A percentile compares a stretch with the other conserved stretches of the same genome.
phyloP scores from a whole-genome alignment of 192 early-diverging fungal genomes.

The Piromyces finnis region DNA sequence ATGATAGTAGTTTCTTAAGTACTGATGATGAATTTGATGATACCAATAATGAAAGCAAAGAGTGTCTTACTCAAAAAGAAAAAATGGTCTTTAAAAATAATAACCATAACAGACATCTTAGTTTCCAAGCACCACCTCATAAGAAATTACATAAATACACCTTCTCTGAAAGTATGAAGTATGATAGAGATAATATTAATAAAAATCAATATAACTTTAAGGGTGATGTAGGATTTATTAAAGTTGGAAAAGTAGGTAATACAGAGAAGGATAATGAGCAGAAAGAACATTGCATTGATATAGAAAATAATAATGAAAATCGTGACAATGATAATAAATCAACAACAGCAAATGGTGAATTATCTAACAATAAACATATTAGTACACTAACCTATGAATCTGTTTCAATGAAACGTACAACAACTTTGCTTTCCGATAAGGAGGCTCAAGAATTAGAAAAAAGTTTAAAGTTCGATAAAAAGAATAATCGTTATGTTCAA shows the following conservation, averaged over 20 bases:
- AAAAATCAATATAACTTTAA: not conserved
- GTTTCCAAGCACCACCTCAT: not conserved
- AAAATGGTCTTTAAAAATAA: too few species aligned
- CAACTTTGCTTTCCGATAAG: not conserved
- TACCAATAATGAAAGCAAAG: slow-evolving; percentile 4
- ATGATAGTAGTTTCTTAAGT: not conserved
- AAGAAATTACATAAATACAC: not conserved
- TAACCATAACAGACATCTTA: not conserved
- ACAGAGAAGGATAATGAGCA: too few species aligned
- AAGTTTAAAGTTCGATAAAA: not conserved
- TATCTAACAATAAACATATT: not conserved
- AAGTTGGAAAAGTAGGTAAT: not conserved
- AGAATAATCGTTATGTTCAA: not conserved
- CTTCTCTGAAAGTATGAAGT: not conserved
- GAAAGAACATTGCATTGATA: not conserved
- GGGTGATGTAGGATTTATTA: not conserved
- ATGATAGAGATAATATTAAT: not conserved
- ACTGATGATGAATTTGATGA: not conserved
- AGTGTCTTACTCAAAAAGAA: not conserved
- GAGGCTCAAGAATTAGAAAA: not conserved
- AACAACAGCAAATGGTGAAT: not conserved
- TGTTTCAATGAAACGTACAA: not conserved
- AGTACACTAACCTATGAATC: not conserved
- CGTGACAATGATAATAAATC: not conserved
- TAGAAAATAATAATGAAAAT: not conserved